Base-by-base conservation (phyloP, 1,284 basidiomycete species). In the Austropuccinia psidii region DNA sequence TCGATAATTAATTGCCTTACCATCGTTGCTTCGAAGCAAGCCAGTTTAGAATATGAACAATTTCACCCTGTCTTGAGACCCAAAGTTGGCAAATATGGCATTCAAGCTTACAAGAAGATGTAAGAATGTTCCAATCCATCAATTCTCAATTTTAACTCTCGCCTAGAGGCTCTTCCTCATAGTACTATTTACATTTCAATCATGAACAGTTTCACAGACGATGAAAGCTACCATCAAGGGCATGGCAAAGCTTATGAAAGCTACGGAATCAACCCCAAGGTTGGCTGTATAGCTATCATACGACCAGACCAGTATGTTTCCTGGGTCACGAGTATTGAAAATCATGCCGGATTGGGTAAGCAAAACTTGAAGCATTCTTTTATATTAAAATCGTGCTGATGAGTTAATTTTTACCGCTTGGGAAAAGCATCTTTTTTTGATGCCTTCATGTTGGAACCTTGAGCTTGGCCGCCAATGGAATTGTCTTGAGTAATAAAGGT, bases 251-350 rank as follows among this genome's bases (percentile, higher is more conserved):
- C 80, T 9, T 82, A 82, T 77, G 77, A 78, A 54, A 76, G 78
- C 17, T 81, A 80, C 75, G 81, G 80, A 39, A 79, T 82, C 68
- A 75, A 78, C 37, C 77, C 78, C 8, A 77, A 79, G 31, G 77
- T 77, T 24, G 81, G 80, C 5, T 78, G 78, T 21, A 76, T 81
- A 43, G 75, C 81, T 8, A 76, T 82, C 9, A 77, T 81, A 27
- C 77, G 81, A 6, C 81, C 81, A 0, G 81, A 82, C 74, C 80
- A 81, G 75, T 77, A 79, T 52, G 79, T 81, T 15, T 74, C 77
- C 4, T 50, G 76, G 7, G 73, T 77, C 4, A 76, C 74, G 52
- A 45, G 72, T 4, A 35, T 79, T 3, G 75, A 75, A 15, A 76
- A 78, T 66, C 65, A 57, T 54, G 52, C 66, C 47, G 55, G 66